Base-by-base conservation (phyloP, 2,329 filamentous ascomycete species). In the Nannizziopsis barbatae region DNA sequence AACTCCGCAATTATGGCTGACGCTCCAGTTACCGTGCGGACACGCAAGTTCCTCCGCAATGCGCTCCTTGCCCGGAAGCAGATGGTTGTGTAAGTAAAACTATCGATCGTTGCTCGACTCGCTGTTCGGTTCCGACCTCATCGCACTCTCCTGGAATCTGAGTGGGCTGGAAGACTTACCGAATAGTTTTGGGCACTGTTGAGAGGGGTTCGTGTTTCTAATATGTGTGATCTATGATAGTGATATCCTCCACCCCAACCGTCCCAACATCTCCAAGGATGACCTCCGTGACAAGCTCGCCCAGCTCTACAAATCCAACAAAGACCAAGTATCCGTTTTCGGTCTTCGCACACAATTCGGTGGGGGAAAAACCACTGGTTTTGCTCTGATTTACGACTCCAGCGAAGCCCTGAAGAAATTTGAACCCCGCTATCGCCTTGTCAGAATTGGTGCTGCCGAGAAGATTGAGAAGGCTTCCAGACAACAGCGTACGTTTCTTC, bases 41-140 rank as follows among this genome's bases (percentile, higher is more conserved):
- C 92, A 75, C 90, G 92, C 86, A 96, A 96, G 81, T 98, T 98
- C 86, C 93, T 96, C 77, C 87, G 89, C 79, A 98, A 98, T 83
- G 86, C 92, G 73, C 87, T 98, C 70, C 84, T 98, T 71, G 87
- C 84, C 72, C 86, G 90, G 74, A 95, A 94, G 82, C 90, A 96
- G 84, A 95, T 96, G 87, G 90, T 95, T 76, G 86, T 95, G 90
- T 95, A 87, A 81, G 85, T 83, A 42, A n/a, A 40, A 42, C 40
- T 20, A 12, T 37, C 20, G 22, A 15, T 31, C 33, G 15, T 44
- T 35, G 10, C 12, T 17, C 20, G 20, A 22, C 39, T 12, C 18
- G 33, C 12, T 27, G 4, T 14, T 36, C 39, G 31, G 20, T n/a
- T 14, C 17, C 11, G 6, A 35, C 31, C 36, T 17, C 31, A 37